Evolutionary conservation across 148 eudicot genomes (phyloP).

Genomic region (Pharnaceum exiguum): DNA sequence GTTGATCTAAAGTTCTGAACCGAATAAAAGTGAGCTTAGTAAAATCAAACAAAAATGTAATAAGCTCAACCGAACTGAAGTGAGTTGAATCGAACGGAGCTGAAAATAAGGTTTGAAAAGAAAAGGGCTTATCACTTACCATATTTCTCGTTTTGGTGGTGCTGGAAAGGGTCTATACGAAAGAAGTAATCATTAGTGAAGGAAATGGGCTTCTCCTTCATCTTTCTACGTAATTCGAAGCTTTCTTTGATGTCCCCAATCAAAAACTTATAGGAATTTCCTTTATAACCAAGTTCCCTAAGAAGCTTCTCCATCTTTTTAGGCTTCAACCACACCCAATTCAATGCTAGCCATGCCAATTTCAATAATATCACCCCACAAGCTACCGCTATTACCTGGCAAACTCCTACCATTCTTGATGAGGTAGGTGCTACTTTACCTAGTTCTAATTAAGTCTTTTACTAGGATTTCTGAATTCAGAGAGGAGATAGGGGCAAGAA

Average conservation of each 20-base stretch:
- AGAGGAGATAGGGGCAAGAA: no score
- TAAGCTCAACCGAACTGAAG: no score
- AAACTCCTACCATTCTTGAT: not conserved
- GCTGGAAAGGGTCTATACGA: slow-evolving; percentile 19
- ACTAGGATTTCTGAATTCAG: no score
- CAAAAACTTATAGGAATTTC: slow-evolving; percentile 16
- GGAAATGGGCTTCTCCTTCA: slow-evolving; percentile 14
- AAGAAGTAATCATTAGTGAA: slow-evolving; percentile 20
- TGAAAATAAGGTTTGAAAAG: no score
- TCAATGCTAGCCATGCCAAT: slow-evolving; percentile 13
- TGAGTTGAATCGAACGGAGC: not conserved
- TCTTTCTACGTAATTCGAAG: slow-evolving; percentile 6
- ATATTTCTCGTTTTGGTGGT: slow-evolving; percentile 5
- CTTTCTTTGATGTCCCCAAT: slow-evolving; percentile 21
- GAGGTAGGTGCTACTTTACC: no score
- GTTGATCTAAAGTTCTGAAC: no score
- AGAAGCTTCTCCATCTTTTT: slow-evolving; percentile 17
- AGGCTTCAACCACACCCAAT: slow-evolving; percentile 28
- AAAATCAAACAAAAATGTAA: no score
- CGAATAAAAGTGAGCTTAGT: no score
- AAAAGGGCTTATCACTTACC: slow-evolving; percentile 12
- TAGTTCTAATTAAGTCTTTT: no score
- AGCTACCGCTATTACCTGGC: not conserved
- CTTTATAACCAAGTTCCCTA: slow-evolving; percentile 22
- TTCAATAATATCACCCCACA: not conserved